Conservation (phyloP, 73 alveolate genomes). For the Paramecium tetraurelia region DNA sequence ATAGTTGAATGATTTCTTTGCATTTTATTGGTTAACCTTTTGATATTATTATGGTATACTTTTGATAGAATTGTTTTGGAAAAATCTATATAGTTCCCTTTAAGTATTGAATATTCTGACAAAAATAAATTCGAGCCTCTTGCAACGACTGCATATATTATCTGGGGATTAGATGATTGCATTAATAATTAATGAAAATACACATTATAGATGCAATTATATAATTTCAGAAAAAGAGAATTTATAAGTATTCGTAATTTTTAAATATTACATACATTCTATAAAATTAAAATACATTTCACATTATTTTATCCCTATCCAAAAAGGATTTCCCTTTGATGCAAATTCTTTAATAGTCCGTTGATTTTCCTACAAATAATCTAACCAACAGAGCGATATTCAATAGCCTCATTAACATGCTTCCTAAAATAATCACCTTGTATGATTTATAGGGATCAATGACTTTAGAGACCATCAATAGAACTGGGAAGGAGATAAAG, state of each 20-base stretch:
- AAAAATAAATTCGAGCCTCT: background rate
- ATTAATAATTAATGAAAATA: background rate
- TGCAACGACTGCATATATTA: background rate
- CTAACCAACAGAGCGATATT: background rate
- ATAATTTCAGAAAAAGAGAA: background rate
- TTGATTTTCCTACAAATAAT: background rate
- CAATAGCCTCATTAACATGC: background rate
- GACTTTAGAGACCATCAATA: background rate
- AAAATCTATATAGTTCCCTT: background rate
- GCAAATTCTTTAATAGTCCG: background rate
- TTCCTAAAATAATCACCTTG: background rate
- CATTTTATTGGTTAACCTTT: constrained; percentile 29
- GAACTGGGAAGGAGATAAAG: background rate
- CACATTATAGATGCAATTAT: background rate
- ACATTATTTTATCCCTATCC: background rate
- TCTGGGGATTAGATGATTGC: background rate
- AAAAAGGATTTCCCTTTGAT: background rate
- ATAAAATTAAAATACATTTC: background rate
- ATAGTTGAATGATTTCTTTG: constrained; percentile 34
- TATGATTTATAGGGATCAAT: background rate
- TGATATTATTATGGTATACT: background rate
- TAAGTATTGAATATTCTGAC: constrained; percentile 23
- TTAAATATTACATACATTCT: background rate
- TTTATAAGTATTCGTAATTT: background rate
- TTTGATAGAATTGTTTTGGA: background rate